Percentiles rank a stretch among this genome's conserved stretches.
These are phyloP conservation scores for Magnaporthales sp. DNA, from an alignment of 2,329 filamentous ascomycete species.

Conservation along the genomic window DNA sequence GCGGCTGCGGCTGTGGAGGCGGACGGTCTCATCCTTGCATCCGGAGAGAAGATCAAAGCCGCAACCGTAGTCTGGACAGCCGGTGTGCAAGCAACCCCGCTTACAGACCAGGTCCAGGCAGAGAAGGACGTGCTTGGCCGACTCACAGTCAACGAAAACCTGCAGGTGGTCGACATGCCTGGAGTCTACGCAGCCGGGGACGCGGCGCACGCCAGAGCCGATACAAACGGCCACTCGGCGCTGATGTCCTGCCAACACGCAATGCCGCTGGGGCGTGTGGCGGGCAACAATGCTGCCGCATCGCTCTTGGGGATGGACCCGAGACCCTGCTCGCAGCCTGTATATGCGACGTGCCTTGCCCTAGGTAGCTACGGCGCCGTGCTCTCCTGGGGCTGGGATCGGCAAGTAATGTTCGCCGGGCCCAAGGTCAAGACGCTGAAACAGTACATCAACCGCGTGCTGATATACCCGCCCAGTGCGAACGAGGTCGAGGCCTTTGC, in stretches of 20 bases:
- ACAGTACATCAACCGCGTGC: conserved; percentile 2
- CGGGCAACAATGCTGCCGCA: conserved; percentile 30
- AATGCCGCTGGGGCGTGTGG: conserved; percentile 22
- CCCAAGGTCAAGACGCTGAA: neutral
- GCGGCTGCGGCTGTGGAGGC: conserved; percentile 17
- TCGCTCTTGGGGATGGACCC: conserved; percentile 20
- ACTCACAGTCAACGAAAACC: conserved; percentile 19
- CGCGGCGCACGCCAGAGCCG: conserved; percentile 17
- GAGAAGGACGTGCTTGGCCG: conserved; percentile 19
- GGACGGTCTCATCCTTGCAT: conserved; percentile 15
- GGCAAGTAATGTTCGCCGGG: neutral
- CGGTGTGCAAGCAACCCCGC: conserved; percentile 20
- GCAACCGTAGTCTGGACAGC: conserved; percentile 28
- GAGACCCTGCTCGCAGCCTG: conserved; percentile 19
- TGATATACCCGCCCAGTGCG: neutral
- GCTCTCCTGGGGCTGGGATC: conserved; percentile 20
- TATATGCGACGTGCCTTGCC: conserved; percentile 25
- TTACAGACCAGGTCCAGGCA: conserved; percentile 23
- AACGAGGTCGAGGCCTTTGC: neutral
- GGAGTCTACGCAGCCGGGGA: conserved; percentile 26
- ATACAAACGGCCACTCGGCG: conserved; percentile 17
- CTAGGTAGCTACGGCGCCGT: conserved; percentile 23
- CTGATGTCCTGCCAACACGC: conserved; percentile 32
- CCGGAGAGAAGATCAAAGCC: conserved; percentile 23
- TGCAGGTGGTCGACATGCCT: conserved; percentile 15